A percentile compares a stretch with the other conserved stretches of the same genome.
phyloP scores from a whole-genome alignment of 352 stramenopile species.

The Phytopythium boreale region DNA sequence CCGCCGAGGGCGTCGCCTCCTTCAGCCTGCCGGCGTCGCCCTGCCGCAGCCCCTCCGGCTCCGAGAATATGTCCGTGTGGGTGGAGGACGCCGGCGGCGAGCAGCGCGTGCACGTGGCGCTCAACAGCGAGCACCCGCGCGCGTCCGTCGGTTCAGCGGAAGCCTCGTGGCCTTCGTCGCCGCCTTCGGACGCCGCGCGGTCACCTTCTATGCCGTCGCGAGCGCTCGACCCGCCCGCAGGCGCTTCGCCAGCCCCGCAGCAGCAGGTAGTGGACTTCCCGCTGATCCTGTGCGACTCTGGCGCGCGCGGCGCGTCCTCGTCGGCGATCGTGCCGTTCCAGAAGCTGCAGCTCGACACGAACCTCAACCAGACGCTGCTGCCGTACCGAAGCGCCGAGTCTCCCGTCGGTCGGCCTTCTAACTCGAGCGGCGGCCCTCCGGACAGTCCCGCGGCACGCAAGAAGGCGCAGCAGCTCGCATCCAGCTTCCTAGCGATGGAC shows the following conservation, averaged over 20 bases:
- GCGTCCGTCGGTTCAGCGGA: background rate
- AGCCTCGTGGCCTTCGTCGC: constrained; percentile 3
- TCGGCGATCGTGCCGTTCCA: constrained; percentile 78
- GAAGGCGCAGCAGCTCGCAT: constrained; percentile 32
- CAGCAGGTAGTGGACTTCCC: constrained; percentile 46
- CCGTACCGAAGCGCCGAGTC: constrained; percentile 24
- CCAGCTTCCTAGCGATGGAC: constrained; percentile 27
- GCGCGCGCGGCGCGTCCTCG: constrained; percentile 18
- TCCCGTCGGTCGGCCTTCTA: constrained; percentile 5
- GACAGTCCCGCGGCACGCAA: constrained; percentile 19
- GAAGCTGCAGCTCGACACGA: constrained; percentile 76
- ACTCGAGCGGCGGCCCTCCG: constrained; percentile 5
- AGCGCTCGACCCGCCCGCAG: background rate
- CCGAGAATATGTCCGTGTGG: constrained; percentile 53
- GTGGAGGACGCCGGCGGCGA: constrained; percentile 43
- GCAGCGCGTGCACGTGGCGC: constrained; percentile 45
- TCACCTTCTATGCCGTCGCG: background rate
- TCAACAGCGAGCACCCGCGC: constrained; percentile 13
- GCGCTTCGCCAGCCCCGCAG: background rate
- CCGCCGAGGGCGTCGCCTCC: constrained; percentile 36
- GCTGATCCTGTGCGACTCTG: constrained; percentile 41
- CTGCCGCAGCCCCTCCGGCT: constrained; percentile 40
- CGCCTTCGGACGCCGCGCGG: constrained; percentile 1
- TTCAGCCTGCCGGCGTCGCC: constrained; percentile 70
- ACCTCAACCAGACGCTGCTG: constrained; percentile 70